Conservation (phyloP, 1,284 basidiomycete genomes). For the Boletus hoseneyae region DNA sequence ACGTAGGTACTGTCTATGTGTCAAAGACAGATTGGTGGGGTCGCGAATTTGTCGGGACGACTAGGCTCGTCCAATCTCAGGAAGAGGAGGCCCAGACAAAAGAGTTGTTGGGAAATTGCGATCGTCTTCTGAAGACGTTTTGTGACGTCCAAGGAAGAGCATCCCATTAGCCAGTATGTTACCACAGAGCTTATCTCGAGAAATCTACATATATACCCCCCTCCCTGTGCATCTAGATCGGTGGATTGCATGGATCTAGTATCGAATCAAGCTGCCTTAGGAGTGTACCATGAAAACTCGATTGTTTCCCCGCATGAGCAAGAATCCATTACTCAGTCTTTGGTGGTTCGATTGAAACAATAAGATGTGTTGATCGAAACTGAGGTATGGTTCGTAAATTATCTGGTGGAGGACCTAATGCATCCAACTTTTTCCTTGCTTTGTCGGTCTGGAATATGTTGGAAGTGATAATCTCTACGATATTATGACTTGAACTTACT, state of each 20-base stretch:
- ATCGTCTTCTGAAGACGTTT: constrained; percentile 38
- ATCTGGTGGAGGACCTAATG: constrained; percentile 53
- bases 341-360: constrained; percentile 29
- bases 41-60: constrained; percentile 45
- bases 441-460: constrained; percentile 52
- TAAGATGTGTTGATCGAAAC: constrained; percentile 42
- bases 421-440: constrained; percentile 58
- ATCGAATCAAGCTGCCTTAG: neutral
- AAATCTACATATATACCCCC: neutral
- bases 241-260: constrained; percentile 3
- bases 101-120: constrained; percentile 52
- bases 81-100: constrained; percentile 40
- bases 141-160: constrained; percentile 27
- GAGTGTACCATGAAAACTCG: neutral
- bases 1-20: constrained; percentile 43
- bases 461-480: neutral
- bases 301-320: neutral
- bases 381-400: constrained; percentile 66
- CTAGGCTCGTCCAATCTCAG: constrained; percentile 50
- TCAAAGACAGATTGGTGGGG: constrained; percentile 58
- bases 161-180: constrained; percentile 9
- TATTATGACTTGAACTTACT: constrained; percentile 43
- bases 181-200: neutral
- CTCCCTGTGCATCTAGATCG: neutral
- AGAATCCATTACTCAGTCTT: constrained; percentile 9